Conservation (phyloP, 345 rosid species). For the Brassica cretica region DNA sequence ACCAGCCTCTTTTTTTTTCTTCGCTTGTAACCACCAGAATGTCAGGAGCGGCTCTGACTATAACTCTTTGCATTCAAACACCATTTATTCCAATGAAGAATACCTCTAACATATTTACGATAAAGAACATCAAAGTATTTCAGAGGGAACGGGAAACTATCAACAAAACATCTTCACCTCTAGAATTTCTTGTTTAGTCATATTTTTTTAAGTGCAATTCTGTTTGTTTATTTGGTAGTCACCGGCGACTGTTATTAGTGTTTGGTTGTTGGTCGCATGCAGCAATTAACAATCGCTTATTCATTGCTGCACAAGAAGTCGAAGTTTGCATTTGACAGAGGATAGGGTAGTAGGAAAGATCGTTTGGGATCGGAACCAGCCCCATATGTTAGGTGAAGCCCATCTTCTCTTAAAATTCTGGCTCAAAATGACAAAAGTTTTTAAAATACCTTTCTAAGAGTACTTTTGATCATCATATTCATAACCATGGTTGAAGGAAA, state of each 20-base stretch:
- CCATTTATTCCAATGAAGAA: too few relatives aligned
- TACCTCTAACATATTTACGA: too few relatives aligned
- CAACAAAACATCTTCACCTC: too few relatives aligned
- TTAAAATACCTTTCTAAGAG: background rate
- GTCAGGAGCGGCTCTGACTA: too few relatives aligned
- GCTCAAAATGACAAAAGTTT: background rate
- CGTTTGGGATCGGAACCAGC: background rate
- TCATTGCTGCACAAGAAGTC: background rate
- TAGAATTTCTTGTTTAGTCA: background rate
- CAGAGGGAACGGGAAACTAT: too few relatives aligned
- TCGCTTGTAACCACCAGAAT: too few relatives aligned
- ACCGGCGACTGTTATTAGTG: background rate
- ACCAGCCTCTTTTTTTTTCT: too few relatives aligned
- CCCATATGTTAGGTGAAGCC: background rate
- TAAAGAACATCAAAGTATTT: too few relatives aligned
- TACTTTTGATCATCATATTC: background rate
- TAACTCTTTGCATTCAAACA: too few relatives aligned
- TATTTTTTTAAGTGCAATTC: background rate
- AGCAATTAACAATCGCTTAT: too few relatives aligned
- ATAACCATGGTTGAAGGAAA: background rate
- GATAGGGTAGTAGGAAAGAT: background rate
- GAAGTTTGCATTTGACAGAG: background rate
- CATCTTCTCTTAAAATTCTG: background rate
- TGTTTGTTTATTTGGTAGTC: background rate
- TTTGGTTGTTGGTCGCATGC: background rate